Percentiles rank a stretch among this genome's conserved stretches.
Evolutionary conservation across 306 rosid species (phyloP).

Genomic region (Castanospermum australe): DNA sequence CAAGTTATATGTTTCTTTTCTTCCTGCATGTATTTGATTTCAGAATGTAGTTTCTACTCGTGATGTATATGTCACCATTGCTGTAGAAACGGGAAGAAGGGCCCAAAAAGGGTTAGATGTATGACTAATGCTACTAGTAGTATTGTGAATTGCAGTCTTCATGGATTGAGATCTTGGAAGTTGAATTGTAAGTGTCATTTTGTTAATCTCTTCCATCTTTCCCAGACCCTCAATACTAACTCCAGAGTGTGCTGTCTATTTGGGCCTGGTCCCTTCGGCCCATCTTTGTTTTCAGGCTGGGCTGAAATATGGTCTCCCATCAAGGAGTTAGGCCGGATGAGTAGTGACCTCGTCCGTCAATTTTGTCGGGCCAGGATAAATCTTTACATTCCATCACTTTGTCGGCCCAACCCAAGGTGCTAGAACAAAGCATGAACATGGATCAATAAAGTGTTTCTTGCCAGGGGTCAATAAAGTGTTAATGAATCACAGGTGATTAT

Average conservation of each 20-base stretch:
- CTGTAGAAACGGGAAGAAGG: constrained; percentile 34
- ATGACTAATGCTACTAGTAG: constrained; percentile 24
- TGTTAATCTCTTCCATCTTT: neutral
- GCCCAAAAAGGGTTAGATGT: constrained; percentile 32
- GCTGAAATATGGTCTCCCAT: too few species aligned
- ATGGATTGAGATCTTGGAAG: constrained; percentile 19
- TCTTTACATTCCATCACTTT: too few species aligned
- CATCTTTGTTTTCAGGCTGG: too few species aligned
- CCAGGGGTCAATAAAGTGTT: neutral
- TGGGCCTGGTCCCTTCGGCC: too few species aligned
- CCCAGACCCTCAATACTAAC: neutral
- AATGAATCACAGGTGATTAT: neutral
- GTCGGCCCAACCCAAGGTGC: neutral
- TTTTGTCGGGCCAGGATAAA: too few species aligned
- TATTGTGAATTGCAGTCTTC: constrained; percentile 26
- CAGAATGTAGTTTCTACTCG: constrained; percentile 32
- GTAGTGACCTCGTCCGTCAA: too few species aligned
- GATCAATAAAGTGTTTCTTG: neutral
- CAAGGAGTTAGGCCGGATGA: too few species aligned
- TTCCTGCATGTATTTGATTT: constrained; percentile 26
- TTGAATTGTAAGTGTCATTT: constrained; percentile 13
- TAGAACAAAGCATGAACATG: neutral
- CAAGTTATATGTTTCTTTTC: constrained; percentile 5
- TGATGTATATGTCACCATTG: constrained; percentile 37
- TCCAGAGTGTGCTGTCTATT: too few species aligned